Evolutionary conservation across 768 basidiomycete species (phyloP).

Genomic region (Leccinum broughii): DNA sequence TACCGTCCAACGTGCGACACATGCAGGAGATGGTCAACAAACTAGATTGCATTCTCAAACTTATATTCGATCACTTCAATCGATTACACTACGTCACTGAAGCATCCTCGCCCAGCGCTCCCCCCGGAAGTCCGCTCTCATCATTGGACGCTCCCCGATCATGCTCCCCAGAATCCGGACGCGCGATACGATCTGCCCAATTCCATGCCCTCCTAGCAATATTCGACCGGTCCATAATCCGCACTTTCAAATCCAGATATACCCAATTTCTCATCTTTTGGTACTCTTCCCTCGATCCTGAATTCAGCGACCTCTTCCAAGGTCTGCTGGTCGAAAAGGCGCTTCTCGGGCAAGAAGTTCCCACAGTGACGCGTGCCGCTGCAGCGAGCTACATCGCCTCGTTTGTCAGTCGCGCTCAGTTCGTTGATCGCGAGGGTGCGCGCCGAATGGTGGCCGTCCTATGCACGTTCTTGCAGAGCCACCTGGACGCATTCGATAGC

Average conservation of each 20-base stretch:
- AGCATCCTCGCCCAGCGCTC: conserved; percentile 11
- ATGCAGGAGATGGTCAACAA: conserved; percentile 90
- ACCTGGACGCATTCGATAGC: conserved; percentile 71
- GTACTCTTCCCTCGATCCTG: conserved; percentile 85
- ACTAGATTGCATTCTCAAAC: conserved; percentile 81
- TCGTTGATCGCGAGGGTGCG: conserved; percentile 74
- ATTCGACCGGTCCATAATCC: conserved; percentile 91
- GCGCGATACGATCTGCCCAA: conserved; percentile 52
- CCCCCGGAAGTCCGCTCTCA: conserved; percentile 11
- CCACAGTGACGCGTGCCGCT: conserved; percentile 82
- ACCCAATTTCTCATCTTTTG: conserved; percentile 97
- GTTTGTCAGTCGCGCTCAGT: conserved; percentile 87
- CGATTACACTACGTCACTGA: conserved; percentile 38
- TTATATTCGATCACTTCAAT: conserved; percentile 85
- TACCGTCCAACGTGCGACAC: conserved; percentile 57
- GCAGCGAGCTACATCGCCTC: conserved; percentile 93
- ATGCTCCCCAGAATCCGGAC: conserved; percentile 35
- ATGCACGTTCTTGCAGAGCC: conserved; percentile 79
- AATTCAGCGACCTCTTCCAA: conserved; percentile 90
- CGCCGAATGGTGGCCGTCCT: conserved; percentile 77
- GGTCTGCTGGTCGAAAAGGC: conserved; percentile 94
- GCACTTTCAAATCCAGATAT: conserved; percentile 95
- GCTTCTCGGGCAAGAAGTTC: conserved; percentile 56
- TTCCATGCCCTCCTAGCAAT: conserved; percentile 90
- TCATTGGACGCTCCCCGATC: conserved; percentile 27